These are phyloP conservation scores for Venturia pyrina DNA, from an alignment of 2,329 filamentous ascomycete species.

Conservation along the genomic window DNA sequence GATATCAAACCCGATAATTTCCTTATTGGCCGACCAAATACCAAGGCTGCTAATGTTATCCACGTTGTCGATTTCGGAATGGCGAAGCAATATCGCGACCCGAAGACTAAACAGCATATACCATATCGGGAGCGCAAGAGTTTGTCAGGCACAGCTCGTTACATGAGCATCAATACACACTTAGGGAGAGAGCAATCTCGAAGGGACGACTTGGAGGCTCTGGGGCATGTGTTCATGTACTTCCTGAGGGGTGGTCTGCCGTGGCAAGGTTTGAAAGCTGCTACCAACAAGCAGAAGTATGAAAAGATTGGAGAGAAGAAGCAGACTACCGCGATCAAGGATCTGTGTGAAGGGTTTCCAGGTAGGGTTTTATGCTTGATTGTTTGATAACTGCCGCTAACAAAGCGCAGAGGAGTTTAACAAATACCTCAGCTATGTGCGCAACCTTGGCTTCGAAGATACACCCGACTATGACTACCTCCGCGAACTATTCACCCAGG, in stretches of 20 bases:
- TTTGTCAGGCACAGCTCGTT: slow-evolving; percentile 88
- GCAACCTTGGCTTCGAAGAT: slow-evolving; percentile 96
- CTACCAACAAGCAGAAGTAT: slow-evolving; percentile 89
- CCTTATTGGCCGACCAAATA: slow-evolving; percentile 82
- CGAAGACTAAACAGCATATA: slow-evolving; percentile 98
- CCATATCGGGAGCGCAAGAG: slow-evolving; percentile 96
- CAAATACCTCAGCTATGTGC: slow-evolving; percentile 94
- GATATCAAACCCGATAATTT: slow-evolving; percentile 99
- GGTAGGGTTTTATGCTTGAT: slow-evolving; percentile 37
- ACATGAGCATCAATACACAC: slow-evolving; percentile 99
- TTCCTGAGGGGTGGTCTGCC: slow-evolving; percentile 56
- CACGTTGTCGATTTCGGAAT: slow-evolving; percentile 99
- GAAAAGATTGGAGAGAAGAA: slow-evolving; percentile 99
- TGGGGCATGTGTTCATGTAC: slow-evolving; percentile 62
- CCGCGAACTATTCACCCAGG: slow-evolving; percentile 90
- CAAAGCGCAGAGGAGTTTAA: slow-evolving; percentile 71
- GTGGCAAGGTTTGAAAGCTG: slow-evolving; percentile 59
- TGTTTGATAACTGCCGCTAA: not conserved
- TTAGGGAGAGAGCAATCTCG: slow-evolving; percentile 91
- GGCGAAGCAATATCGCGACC: slow-evolving; percentile 98
- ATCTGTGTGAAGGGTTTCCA: slow-evolving; percentile 90
- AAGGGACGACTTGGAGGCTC: slow-evolving; percentile 86
- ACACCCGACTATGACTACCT: slow-evolving; percentile 98
- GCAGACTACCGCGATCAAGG: slow-evolving; percentile 93
- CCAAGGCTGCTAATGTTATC: slow-evolving; percentile 94